Base-by-base conservation (phyloP, 345 rosid genomes). In the Salix exigua region DNA sequence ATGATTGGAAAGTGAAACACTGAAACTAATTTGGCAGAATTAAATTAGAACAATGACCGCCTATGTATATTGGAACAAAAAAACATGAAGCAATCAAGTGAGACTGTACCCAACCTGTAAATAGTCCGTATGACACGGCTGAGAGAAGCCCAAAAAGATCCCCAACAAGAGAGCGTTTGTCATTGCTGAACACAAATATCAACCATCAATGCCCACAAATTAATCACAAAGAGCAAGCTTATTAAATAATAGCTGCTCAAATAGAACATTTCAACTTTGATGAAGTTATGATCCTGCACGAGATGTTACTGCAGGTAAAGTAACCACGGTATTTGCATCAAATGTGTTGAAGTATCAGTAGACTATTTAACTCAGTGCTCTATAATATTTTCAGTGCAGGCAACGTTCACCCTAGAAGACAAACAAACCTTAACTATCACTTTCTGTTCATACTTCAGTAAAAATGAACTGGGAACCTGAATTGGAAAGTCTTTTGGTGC, bases 101-200 rank as follows among this genome's bases (percentile, higher is more conserved):
- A 76, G 19, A 73, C 10, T 37, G 23, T 1, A 68, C 2, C 68
- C 68, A 69, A 89, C 99, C 99, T 80, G 98, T 96, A 83, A 96
- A 96, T 77, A 96, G 85, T 69, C 98, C 99, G 75, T 96, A 96
- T 0, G 88, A 92, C 87, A 96, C 64, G 21, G 99, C 99, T 73
- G 99, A 96, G 78, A 96, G 91, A 86, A 96, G 91, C 82, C 99
- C 98, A 71, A 91, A 94, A 75, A 96, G 91, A 88, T 96, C 99
- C 63, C 99, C 99, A 71, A 83, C 79, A 79, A 96, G 89, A 77
- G 99, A 90, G 79, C 89, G 94, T 66, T 96, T 81, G 76, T 90
- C 94, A 81, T 86, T 88, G 88, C 97, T 91, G 83, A 86, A 88
- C 84, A 88, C 82, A 86, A 91, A 86, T 79, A 85, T 86, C 78